Evolutionary conservation across 2,329 filamentous ascomycete species (phyloP).

Genomic region (Thermomyces lanuginosus): DNA sequence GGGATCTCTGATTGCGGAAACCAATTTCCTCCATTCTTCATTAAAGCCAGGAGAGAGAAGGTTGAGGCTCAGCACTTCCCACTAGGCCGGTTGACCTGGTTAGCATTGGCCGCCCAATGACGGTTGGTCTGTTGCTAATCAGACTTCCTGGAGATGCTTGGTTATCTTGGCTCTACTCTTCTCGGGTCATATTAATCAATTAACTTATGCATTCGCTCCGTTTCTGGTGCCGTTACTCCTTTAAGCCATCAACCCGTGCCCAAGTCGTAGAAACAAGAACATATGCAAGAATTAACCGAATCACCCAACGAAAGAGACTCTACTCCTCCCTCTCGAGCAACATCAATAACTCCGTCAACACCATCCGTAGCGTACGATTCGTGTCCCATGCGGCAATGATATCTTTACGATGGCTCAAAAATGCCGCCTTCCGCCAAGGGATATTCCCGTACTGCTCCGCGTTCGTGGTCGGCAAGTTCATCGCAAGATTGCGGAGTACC

Average conservation of each 20-base stretch:
- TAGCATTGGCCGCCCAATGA: too few species aligned
- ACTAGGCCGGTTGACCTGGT: too few species aligned
- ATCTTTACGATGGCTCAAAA: constrained; percentile 22
- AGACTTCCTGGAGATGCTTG: too few species aligned
- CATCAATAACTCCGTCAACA: constrained; percentile 27
- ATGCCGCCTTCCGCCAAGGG: constrained; percentile 25
- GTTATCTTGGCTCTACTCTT: too few species aligned
- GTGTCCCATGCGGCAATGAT: constrained; percentile 24
- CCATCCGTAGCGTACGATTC: constrained; percentile 26
- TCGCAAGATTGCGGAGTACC: constrained; percentile 31
- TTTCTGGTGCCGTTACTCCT: too few species aligned
- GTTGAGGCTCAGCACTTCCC: too few species aligned
- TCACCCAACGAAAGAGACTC: constrained; percentile 1
- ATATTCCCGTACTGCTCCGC: constrained; percentile 13
- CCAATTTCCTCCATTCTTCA: constrained; percentile 27
- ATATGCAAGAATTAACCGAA: too few species aligned
- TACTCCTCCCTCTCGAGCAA: constrained; percentile 19
- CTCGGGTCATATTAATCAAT: too few species aligned
- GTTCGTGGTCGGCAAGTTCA: constrained; percentile 23
- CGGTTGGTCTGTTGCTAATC: too few species aligned
- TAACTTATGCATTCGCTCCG: too few species aligned
- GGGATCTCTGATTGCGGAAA: constrained; percentile 31
- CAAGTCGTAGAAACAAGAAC: too few species aligned
- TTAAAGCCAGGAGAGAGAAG: constrained; percentile 30
- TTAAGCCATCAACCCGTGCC: too few species aligned